Evolutionary conservation across 352 stramenopile species (phyloP), one percentile per base, ranked within the genome.

Genomic region (Pythium chondricola): DNA sequence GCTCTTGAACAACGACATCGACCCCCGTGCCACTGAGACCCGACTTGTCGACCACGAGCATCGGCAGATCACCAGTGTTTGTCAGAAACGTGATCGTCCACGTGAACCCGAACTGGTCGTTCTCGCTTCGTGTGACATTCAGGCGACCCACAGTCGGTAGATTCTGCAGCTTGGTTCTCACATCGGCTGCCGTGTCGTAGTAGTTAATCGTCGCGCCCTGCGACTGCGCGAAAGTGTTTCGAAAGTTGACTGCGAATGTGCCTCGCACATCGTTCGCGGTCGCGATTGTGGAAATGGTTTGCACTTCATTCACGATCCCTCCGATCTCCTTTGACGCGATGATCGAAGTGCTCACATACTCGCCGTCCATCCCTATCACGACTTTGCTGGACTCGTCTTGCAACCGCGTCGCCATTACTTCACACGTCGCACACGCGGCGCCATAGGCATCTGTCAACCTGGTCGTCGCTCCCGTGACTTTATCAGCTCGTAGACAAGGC

Each of bases 101-200:
- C 24, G 63, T 84, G 17, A 57, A 67, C 6, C 81, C 81, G 30
- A 71, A 83, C 16, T 61, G 22, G 2, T 41, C 43, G 46, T 85
- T 85, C 3, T 47, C 40, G 1, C 33, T 51, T 6, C 65, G 69
- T 14, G 70, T 82, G 24, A 92, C 74, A 36, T 85, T 85, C 21
- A 89, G 26, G 4, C 65, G 65, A 2, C 81, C 81, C 21, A 89
- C 58, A 0, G 77, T 81, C 22, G 81, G 61, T 1, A 92, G 21
- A 18, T 65, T 78, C 41, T 92, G 71, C 1, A 92, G 60, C 40
- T 88, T 92, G 5, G 76, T 82, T 32, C 76, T 69, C n/a, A 92
- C 64, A 37, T 92, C 81, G 0, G 47, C 48, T 16, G 75, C 73
- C 7, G 75, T 88, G 36, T 92, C 81, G 35, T 88, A 72, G 48